These are phyloP conservation scores for Xylaria sp. DNA, from an alignment of 2,329 filamentous ascomycete genomes.

Conservation along the genomic window DNA sequence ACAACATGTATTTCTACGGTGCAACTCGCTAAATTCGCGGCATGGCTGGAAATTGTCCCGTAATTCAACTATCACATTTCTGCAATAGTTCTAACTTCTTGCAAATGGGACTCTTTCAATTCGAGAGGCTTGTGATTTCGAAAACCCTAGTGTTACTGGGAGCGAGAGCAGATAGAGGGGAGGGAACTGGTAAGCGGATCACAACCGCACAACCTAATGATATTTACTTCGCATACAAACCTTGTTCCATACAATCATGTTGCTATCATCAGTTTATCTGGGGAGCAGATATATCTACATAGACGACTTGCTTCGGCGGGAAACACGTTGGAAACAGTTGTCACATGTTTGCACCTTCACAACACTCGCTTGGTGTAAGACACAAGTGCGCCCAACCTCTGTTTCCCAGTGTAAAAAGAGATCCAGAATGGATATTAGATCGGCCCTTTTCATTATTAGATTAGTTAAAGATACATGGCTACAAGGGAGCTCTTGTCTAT, in stretches of 20 bases:
- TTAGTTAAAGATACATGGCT: conserved; percentile 14
- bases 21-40: no score
- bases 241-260: not conserved
- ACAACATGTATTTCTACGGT: no score
- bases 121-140: not conserved
- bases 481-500: conserved; percentile 3
- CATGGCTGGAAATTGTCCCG: no score
- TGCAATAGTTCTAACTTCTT: no score
- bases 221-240: not conserved
- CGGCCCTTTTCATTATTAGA: conserved; percentile 8
- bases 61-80: no score
- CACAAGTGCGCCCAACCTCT: not conserved
- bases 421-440: not conserved
- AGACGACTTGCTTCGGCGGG: not conserved
- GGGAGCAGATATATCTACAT: not conserved
- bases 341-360: not conserved
- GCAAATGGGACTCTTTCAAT: no score
- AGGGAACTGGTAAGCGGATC: not conserved
- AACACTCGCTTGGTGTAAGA: not conserved
- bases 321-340: not conserved
- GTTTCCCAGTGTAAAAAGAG: not conserved
- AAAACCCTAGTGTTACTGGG: not conserved
- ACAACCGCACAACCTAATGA: not conserved
- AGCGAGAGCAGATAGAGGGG: not conserved
- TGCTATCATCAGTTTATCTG: not conserved